These are phyloP conservation scores for Pichia sp. DNA, from an alignment of 1,139 yeast genomes.

Conservation along the genomic window DNA sequence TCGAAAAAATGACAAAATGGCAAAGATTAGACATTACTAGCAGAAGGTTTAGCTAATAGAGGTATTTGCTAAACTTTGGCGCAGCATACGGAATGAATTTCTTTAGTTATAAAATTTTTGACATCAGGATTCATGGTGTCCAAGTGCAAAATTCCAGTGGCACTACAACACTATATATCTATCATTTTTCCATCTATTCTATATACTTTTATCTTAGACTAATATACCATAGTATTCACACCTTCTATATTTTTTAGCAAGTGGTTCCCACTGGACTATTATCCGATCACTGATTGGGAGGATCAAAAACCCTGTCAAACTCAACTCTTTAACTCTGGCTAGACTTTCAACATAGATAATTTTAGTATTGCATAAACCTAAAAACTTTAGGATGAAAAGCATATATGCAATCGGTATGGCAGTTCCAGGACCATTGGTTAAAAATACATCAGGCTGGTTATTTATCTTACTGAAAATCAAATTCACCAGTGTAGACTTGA, in stretches of 20 bases:
- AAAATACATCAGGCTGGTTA: slow-evolving; percentile 45
- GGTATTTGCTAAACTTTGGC: not conserved
- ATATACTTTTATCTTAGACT: slow-evolving; percentile 36
- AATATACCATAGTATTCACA: slow-evolving; percentile 77
- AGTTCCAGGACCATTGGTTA: slow-evolving; percentile 94
- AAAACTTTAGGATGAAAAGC: slow-evolving; percentile 47
- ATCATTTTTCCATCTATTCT: not conserved
- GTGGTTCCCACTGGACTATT: slow-evolving; percentile 84
- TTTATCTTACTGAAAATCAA: slow-evolving; percentile 9
- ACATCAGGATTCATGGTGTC: no score
- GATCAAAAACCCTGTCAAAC: slow-evolving; percentile 70
- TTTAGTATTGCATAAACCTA: slow-evolving; percentile 50
- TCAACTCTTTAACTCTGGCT: slow-evolving; percentile 74
- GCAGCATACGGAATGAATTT: no score
- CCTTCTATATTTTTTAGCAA: slow-evolving; percentile 50
- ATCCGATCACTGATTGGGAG: slow-evolving; percentile 71
- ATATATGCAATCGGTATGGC: slow-evolving; percentile 72
- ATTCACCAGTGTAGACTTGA: slow-evolving; percentile 30
- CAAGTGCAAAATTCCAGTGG: no score
- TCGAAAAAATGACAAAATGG: not conserved
- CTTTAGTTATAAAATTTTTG: no score
- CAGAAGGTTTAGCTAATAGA: not conserved
- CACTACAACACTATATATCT: no score
- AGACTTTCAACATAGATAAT: slow-evolving; percentile 82
- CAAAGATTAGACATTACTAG: not conserved